A percentile compares a stretch with the other conserved stretches of the same genome.
Conservation (phyloP, 768 basidiomycete species). For the Termitomyces sp. region DNA sequence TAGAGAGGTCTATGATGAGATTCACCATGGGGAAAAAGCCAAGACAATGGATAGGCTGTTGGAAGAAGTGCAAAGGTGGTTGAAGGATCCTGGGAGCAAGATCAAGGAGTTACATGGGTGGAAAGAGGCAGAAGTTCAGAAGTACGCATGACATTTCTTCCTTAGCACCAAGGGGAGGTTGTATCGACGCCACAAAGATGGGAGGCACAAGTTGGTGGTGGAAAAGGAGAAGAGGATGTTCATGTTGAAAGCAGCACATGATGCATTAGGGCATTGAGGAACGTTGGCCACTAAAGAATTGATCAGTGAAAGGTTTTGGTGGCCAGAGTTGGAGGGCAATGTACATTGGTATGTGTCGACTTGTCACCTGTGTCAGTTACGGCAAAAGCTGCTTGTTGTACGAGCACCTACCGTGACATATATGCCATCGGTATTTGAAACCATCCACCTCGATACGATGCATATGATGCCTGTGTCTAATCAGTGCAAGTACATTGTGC, state of each 20-base stretch:
- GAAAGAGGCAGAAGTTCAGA: not conserved
- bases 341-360: conserved; percentile 30
- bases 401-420: too few relatives aligned
- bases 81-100: not conserved
- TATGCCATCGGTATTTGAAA: conserved; percentile 25
- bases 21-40: too few relatives aligned
- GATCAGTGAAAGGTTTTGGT: not conserved
- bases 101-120: too few relatives aligned
- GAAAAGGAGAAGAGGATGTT: conserved; percentile 10
- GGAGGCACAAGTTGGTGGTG: conserved; percentile 24
- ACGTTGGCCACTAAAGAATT: conserved; percentile 2
- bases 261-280: conserved; percentile 21
- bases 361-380: conserved; percentile 32
- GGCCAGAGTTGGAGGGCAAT: conserved; percentile 19
- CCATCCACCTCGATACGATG: conserved; percentile 30
- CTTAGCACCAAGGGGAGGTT: not conserved
- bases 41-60: too few relatives aligned
- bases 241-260: conserved; percentile 24
- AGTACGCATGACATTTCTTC: not conserved
- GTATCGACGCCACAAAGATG: conserved; percentile 3
- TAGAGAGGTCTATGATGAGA: too few relatives aligned
- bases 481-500: conserved; percentile 24
- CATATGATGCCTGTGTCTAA: conserved; percentile 18
- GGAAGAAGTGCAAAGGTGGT: not conserved
- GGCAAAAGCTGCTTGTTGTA: conserved; percentile 19